Base-by-base conservation (phyloP, 805 yeast genomes). In the Huiozyma sinensis region DNA sequence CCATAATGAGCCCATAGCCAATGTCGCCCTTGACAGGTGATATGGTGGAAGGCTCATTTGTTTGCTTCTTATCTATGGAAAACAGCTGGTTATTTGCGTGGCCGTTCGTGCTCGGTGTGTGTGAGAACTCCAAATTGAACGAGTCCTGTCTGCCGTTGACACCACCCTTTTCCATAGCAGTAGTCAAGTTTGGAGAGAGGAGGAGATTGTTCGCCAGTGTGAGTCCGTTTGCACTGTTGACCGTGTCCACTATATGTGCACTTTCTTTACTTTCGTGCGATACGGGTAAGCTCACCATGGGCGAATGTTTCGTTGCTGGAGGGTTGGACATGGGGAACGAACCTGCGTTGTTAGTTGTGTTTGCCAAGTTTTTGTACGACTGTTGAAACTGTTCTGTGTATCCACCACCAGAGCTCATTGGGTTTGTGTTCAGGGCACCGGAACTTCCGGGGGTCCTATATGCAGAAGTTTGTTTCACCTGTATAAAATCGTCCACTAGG, bases 401-500 rank as follows among this genome's bases (percentile, higher is more conserved):
- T 1, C 47, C 55, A 7, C 64, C 63, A 8, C 63, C 64, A 6
- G 63, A 52, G 43, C 65, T 60, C 42, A 60, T 36, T 5, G 60
- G 55, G 33, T 60, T 60, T 5, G 57, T 56, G 1, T 59, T 60
- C 1, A 54, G 33, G 1, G 49, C 45, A 6, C 54, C 54, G 1
- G 56, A 47, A 33, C 58, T 53, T 13, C 57, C 61, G 7, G 70
- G 69, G 1, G 69, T 63, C 42, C 67, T 61, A 28, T 60, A 58
- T 2, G 66, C 63, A 5, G 71, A 64, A 5, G 69, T 61, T 27
- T 67, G 64, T 44, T 60, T 65, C 38, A 68, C 49, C 30, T 61
- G 65, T 9, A 64, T 64, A 46, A 68, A 68, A 45, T 65, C 68
- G 42, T 67, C 69, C 39, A 68, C 64, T 34, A 67, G 47, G 36